A percentile compares a stretch with the other conserved stretches of the same genome.
phyloP scores from a whole-genome alignment of 2,329 filamentous ascomycete genomes.

The Alternaria ethzedia region DNA sequence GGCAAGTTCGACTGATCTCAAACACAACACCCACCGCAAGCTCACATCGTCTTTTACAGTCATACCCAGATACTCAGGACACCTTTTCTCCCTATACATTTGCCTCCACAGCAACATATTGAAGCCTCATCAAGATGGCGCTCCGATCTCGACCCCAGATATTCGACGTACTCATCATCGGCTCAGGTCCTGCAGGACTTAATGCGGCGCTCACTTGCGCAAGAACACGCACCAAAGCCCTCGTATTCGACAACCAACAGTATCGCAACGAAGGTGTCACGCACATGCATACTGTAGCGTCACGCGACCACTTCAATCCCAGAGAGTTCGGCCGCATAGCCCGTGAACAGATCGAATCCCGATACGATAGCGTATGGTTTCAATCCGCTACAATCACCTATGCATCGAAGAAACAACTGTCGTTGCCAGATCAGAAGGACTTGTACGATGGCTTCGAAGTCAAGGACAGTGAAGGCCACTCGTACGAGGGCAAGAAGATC shows the following conservation, averaged over 20 bases:
- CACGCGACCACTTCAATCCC: slow-evolving; percentile 38
- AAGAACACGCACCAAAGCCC: slow-evolving; percentile 47
- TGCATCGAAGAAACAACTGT: slow-evolving; percentile 28
- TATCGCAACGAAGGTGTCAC: slow-evolving; percentile 53
- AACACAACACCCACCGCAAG: not conserved
- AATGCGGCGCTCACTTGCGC: slow-evolving; percentile 49
- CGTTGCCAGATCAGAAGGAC: slow-evolving; percentile 16
- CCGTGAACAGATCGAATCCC: slow-evolving; percentile 42
- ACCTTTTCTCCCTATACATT: not conserved
- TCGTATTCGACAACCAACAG: slow-evolving; percentile 52
- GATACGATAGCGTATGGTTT: slow-evolving; percentile 48
- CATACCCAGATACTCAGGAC: not conserved
- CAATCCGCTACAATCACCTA: slow-evolving; percentile 31
- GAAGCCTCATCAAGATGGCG: not conserved
- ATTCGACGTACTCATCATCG: slow-evolving; percentile 43
- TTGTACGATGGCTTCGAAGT: slow-evolving; percentile 46
- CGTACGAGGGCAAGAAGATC: slow-evolving; percentile 60
- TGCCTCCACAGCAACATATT: not conserved
- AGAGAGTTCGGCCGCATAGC: slow-evolving; percentile 38
- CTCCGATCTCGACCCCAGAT: slow-evolving; percentile 3
- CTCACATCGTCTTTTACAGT: not conserved
- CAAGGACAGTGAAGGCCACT: slow-evolving; percentile 51
- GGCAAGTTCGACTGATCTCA: not conserved
- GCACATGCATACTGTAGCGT: slow-evolving; percentile 54
- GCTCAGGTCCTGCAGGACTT: slow-evolving; percentile 56